phyloP scores from a whole-genome alignment of 2,329 filamentous ascomycete species.

The Calycina herbarum region DNA sequence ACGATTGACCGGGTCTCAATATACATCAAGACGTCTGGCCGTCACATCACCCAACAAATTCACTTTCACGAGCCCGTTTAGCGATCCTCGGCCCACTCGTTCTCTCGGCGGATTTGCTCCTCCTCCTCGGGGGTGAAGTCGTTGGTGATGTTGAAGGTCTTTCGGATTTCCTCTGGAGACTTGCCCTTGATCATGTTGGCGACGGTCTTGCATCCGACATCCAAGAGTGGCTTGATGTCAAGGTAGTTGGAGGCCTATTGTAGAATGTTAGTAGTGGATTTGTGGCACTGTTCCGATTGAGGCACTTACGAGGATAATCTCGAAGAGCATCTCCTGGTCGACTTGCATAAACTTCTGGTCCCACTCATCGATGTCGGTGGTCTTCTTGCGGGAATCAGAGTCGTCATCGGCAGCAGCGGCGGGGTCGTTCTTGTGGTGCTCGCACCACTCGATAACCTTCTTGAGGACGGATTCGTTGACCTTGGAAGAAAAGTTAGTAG shows the following conservation, averaged over 20 bases:
- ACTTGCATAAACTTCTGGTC: conserved; percentile 99
- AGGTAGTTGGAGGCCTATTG: conserved; percentile 91
- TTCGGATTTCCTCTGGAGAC: conserved; percentile 97
- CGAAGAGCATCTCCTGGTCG: conserved; percentile 99
- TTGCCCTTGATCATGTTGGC: conserved; percentile 99
- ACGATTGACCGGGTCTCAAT: neutral
- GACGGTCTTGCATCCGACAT: conserved; percentile 98
- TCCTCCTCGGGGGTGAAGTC: conserved; percentile 99
- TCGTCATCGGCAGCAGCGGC: conserved; percentile 82
- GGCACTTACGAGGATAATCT: conserved; percentile 85
- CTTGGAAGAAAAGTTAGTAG: conserved; percentile 42
- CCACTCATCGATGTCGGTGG: conserved; percentile 98
- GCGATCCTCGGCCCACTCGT: conserved; percentile 87
- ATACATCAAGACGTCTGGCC: neutral
- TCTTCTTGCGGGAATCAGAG: conserved; percentile 93
- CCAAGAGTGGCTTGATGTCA: conserved; percentile 96
- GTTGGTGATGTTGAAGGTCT: conserved; percentile 99
- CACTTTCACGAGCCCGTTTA: conserved; percentile 42
- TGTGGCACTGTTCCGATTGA: neutral
- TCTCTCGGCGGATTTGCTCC: conserved; percentile 92
- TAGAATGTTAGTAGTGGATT: conserved; percentile 17
- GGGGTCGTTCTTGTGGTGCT: conserved; percentile 89
- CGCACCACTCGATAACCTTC: conserved; percentile 98
- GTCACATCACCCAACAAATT: neutral
- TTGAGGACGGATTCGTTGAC: conserved; percentile 91